Percentiles rank a stretch among this genome's conserved stretches.
Conservation (phyloP, 2,329 filamentous ascomycete species). For the Fusarium oxysporum region DNA sequence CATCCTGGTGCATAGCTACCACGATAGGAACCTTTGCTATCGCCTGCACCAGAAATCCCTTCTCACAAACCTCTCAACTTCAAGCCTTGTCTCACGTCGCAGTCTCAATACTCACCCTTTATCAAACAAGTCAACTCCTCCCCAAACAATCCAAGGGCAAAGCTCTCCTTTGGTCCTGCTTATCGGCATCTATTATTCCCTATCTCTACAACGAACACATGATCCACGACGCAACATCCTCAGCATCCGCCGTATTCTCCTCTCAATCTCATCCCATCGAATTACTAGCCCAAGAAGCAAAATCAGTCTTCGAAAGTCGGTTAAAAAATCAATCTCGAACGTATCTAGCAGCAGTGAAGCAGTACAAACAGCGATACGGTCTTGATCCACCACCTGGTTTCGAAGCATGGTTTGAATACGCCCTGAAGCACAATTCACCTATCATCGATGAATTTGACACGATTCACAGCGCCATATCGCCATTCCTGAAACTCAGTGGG, state of each 20-base stretch:
- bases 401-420: conserved; percentile 58
- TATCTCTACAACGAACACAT: conserved; percentile 46
- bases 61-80: conserved; percentile 42
- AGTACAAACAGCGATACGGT: conserved; percentile 59
- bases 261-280: conserved; percentile 52
- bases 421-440: conserved; percentile 52
- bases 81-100: conserved; percentile 44
- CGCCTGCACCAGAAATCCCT: conserved; percentile 46
- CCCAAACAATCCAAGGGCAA: conserved; percentile 47
- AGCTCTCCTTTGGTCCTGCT: conserved; percentile 47
- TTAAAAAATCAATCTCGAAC: conserved; percentile 53
- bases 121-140: conserved; percentile 48
- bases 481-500: conserved; percentile 56
- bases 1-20: conserved; percentile 49
- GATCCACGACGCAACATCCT: conserved; percentile 36
- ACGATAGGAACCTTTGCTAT: conserved; percentile 50
- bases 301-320: conserved; percentile 46
- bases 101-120: conserved; percentile 48
- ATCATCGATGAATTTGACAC: conserved; percentile 65
- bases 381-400: conserved; percentile 60
- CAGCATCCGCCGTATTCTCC: conserved; percentile 1
- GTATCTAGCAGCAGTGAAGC: conserved; percentile 49
- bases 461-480: conserved; percentile 54
- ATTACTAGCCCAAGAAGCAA: conserved; percentile 45
- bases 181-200: conserved; percentile 47